Evolutionary conservation across 495 filamentous ascomycete genomes (phyloP).

Genomic region (Pseudomonodictys pantanalensis): DNA sequence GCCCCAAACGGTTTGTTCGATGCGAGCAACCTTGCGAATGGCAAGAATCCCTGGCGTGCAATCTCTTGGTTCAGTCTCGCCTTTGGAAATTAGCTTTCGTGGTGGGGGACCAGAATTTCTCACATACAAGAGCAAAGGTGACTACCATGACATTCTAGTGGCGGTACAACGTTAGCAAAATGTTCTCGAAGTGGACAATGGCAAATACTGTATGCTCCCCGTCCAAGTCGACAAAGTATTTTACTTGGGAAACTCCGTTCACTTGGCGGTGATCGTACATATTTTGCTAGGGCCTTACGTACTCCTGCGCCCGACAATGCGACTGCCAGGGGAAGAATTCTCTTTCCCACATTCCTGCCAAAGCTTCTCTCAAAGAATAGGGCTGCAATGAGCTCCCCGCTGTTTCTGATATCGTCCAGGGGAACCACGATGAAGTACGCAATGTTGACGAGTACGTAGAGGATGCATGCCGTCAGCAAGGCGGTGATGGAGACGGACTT

Average conservation of each 20-base stretch:
- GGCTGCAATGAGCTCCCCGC: constrained; percentile 65
- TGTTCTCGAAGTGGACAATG: too few species aligned
- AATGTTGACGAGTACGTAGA: constrained; percentile 68
- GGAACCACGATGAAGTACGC: constrained; percentile 70
- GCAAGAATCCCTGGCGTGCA: constrained; percentile 66
- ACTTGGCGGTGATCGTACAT: too few species aligned
- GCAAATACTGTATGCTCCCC: too few species aligned
- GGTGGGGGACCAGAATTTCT: not conserved
- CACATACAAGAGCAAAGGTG: constrained; percentile 50
- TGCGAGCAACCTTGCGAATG: constrained; percentile 59
- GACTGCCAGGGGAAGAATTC: constrained; percentile 60
- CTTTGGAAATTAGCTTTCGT: constrained; percentile 40
- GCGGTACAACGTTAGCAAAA: too few species aligned
- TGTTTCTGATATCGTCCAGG: constrained; percentile 63
- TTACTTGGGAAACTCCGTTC: too few species aligned
- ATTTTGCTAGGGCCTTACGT: too few species aligned
- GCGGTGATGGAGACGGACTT: constrained; percentile 62
- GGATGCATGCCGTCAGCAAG: constrained; percentile 56
- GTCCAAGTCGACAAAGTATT: too few species aligned
- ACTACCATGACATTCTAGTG: constrained; percentile 80
- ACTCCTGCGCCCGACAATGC: constrained; percentile 66
- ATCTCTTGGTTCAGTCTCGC: constrained; percentile 69
- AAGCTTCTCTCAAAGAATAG: constrained; percentile 68
- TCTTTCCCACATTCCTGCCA: constrained; percentile 55
- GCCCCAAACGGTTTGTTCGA: constrained; percentile 66